These are phyloP conservation scores for Penicillium brasilianum DNA, from an alignment of 2,329 filamentous ascomycete genomes.

Conservation along the genomic window DNA sequence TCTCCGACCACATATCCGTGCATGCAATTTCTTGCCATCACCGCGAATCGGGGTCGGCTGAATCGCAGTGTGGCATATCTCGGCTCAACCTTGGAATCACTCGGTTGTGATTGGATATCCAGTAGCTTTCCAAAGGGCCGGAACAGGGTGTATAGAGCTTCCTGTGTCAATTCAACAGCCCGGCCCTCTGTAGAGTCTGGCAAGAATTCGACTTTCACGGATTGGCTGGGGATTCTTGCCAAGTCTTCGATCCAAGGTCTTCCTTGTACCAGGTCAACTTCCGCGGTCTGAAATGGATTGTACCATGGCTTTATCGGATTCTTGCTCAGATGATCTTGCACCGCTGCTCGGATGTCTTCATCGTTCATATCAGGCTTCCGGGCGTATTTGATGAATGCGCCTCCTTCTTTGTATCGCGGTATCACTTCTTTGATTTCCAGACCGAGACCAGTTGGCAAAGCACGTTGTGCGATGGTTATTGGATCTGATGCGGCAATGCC, in stretches of 20 bases:
- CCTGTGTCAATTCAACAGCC: constrained; percentile 80
- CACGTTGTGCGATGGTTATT: constrained; percentile 60
- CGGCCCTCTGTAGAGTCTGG: constrained; percentile 71
- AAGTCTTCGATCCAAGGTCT: constrained; percentile 94
- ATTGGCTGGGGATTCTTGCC: constrained; percentile 75
- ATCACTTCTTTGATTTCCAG: constrained; percentile 80
- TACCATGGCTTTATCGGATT: constrained; percentile 86
- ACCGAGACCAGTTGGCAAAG: constrained; percentile 65
- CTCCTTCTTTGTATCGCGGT: constrained; percentile 86
- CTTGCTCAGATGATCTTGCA: constrained; percentile 68
- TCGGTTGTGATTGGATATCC: constrained; percentile 80
- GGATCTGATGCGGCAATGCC: constrained; percentile 62
- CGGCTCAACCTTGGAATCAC: constrained; percentile 83
- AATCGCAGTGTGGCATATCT: constrained; percentile 83
- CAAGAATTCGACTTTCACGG: constrained; percentile 83
- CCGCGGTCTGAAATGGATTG: constrained; percentile 76
- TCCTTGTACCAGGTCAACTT: constrained; percentile 75
- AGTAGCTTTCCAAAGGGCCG: constrained; percentile 87
- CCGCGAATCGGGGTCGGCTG: constrained; percentile 71
- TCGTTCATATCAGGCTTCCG: constrained; percentile 55
- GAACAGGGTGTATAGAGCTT: constrained; percentile 84
- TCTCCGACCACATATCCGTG: constrained; percentile 79
- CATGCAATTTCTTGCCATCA: constrained; percentile 90
- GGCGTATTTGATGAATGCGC: constrained; percentile 87
- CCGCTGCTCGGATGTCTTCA: constrained; percentile 63